phyloP scores from a whole-genome alignment of 345 rosid genomes.

The Corymbia maculata region DNA sequence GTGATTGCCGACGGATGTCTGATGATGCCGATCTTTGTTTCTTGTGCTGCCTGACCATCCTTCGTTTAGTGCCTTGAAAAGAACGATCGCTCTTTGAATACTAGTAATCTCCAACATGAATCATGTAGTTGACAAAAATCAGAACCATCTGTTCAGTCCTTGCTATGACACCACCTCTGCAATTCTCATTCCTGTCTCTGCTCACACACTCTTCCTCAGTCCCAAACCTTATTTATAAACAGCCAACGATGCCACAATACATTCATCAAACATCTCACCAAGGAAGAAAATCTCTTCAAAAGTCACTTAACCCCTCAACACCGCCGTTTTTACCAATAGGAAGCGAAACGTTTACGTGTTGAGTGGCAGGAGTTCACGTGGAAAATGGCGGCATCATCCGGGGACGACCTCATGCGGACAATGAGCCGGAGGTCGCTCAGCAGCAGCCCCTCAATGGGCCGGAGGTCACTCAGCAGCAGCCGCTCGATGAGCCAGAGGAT shows the following conservation, averaged over 20 bases:
- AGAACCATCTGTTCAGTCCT: not conserved
- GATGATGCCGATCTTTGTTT: not conserved
- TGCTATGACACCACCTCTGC: not conserved
- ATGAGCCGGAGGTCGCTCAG: slow-evolving; percentile 16
- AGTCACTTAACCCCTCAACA: not conserved
- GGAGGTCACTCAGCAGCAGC: slow-evolving; percentile 12
- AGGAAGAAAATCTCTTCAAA: not conserved
- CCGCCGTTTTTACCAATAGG: not conserved
- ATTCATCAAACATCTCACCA: not conserved
- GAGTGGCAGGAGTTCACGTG: not conserved
- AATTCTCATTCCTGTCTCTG: not conserved
- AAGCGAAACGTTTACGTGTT: not conserved
- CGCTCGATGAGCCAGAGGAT: slow-evolving; percentile 18
- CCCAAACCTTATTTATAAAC: not conserved
- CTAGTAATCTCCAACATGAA: not conserved
- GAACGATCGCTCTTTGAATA: not conserved
- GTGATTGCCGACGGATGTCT: not conserved
- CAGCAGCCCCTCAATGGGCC: slow-evolving; percentile 14
- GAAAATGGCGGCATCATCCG: slow-evolving; percentile 15
- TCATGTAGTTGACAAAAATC: not conserved
- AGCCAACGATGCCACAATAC: not conserved
- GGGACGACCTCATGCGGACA: slow-evolving; percentile 1
- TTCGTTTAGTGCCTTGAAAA: not conserved
- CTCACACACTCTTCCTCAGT: not conserved
- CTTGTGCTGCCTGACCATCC: not conserved